Evolutionary conservation across 202 grass and related monocot species (phyloP).

Genomic region (Cymbopogon flexuosus): DNA sequence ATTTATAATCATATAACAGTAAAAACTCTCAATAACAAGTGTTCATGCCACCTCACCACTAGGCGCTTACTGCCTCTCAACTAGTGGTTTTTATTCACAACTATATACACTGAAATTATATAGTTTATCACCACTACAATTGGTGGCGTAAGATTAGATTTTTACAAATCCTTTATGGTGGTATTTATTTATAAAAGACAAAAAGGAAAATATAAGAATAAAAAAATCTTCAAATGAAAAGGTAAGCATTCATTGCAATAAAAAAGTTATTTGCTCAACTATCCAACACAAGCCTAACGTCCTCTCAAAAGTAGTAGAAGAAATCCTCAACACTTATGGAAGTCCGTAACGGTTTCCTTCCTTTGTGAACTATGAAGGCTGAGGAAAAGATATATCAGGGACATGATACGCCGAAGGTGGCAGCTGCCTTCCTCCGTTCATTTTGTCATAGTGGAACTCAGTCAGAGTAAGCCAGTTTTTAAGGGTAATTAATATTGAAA

Average conservation of each 20-base stretch:
- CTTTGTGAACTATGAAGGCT: not conserved
- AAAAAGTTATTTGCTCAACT: not conserved
- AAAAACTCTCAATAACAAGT: not conserved
- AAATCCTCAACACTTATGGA: not conserved
- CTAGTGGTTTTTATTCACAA: not conserved
- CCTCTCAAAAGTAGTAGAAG: not conserved
- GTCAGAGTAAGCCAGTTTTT: not conserved
- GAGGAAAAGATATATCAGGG: not conserved
- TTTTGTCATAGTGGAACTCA: not conserved
- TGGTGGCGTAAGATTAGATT: not conserved
- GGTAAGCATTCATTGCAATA: not conserved
- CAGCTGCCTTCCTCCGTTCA: not conserved
- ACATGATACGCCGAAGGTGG: not conserved
- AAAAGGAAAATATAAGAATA: not conserved
- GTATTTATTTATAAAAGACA: not conserved
- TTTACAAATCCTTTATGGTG: not conserved
- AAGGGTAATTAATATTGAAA: not conserved
- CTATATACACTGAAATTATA: not conserved
- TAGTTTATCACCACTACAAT: not conserved
- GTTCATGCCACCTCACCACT: not conserved
- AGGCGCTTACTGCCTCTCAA: not conserved
- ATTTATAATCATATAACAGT: not conserved
- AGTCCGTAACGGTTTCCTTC: not conserved
- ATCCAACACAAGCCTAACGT: not conserved
- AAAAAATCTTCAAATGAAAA: not conserved